These are phyloP conservation scores for Xylaria sp. DNA, from an alignment of 2,329 filamentous ascomycete species.

Conservation along the genomic window DNA sequence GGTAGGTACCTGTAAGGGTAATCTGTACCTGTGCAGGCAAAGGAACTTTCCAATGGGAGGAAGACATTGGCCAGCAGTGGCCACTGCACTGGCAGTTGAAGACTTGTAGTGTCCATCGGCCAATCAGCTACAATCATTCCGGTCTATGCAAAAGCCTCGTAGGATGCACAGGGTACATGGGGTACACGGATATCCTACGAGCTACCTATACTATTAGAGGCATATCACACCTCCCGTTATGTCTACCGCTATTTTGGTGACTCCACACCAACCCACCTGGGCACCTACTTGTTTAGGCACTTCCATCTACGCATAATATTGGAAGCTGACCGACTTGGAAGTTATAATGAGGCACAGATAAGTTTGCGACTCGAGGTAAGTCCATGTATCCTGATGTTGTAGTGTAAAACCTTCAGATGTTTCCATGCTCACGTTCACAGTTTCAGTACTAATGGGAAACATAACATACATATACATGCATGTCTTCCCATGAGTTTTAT, in stretches of 20 bases:
- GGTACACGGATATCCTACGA: background rate
- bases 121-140: background rate
- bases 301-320: background rate
- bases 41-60: background rate
- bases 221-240: background rate
- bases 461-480: background rate
- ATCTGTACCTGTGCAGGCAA: conserved; percentile 9
- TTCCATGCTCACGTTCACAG: background rate
- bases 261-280: conserved; percentile 34
- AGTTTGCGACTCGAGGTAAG: background rate
- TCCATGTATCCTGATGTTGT: background rate
- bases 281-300: conserved; percentile 35
- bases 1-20: conserved; percentile 30
- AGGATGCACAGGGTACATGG: conserved; percentile 7
- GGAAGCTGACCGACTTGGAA: background rate
- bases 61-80: conserved; percentile 1
- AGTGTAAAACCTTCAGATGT: background rate
- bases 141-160: conserved; percentile 16
- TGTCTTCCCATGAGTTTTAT: background rate
- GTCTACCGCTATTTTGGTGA: conserved; percentile 2
- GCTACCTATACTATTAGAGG: background rate
- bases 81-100: background rate
- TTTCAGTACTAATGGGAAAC: background rate
- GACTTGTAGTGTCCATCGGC: background rate
- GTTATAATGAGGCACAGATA: background rate